These are phyloP conservation scores for Aureobasidium sp. DNA, from an alignment of 2,329 filamentous ascomycete species.

Conservation along the genomic window DNA sequence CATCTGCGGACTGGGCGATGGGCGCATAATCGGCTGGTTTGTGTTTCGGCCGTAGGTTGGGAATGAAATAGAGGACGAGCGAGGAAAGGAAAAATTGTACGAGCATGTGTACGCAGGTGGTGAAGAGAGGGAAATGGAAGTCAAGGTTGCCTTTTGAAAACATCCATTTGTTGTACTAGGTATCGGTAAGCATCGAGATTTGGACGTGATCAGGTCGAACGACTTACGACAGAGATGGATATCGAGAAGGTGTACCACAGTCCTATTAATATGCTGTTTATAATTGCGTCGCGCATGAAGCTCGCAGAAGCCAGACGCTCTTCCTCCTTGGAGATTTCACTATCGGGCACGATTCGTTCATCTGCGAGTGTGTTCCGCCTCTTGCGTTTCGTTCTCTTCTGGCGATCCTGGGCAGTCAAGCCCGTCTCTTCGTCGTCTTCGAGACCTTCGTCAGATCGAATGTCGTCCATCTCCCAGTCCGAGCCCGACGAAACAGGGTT, in stretches of 20 bases:
- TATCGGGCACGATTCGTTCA: conserved; percentile 56
- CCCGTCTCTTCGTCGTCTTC: conserved; percentile 86
- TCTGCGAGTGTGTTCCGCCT: conserved; percentile 60
- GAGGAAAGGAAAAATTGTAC: conserved; percentile 81
- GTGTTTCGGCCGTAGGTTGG: conserved; percentile 54
- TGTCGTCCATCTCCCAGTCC: conserved; percentile 50
- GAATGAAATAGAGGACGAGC: conserved; percentile 71
- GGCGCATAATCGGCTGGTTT: conserved; percentile 16
- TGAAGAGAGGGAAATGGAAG: conserved; percentile 92
- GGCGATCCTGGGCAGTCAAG: conserved; percentile 64
- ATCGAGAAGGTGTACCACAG: conserved; percentile 89
- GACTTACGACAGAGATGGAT: conserved; percentile 76
- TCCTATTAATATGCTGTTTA: conserved; percentile 75
- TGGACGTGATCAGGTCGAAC: not conserved
- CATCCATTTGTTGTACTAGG: conserved; percentile 99
- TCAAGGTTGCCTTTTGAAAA: conserved; percentile 77
- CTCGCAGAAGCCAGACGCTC: conserved; percentile 67
- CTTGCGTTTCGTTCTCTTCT: conserved; percentile 56
- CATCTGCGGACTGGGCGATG: conserved; percentile 13
- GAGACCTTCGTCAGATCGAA: conserved; percentile 59
- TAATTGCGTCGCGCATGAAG: conserved; percentile 57
- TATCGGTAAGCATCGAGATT: not conserved
- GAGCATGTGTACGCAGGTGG: conserved; percentile 89
- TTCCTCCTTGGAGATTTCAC: conserved; percentile 59
- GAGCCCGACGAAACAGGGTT: conserved; percentile 31